Evolutionary conservation across 768 basidiomycete genomes (phyloP).

Genomic region (Artomyces pyxidatus): DNA sequence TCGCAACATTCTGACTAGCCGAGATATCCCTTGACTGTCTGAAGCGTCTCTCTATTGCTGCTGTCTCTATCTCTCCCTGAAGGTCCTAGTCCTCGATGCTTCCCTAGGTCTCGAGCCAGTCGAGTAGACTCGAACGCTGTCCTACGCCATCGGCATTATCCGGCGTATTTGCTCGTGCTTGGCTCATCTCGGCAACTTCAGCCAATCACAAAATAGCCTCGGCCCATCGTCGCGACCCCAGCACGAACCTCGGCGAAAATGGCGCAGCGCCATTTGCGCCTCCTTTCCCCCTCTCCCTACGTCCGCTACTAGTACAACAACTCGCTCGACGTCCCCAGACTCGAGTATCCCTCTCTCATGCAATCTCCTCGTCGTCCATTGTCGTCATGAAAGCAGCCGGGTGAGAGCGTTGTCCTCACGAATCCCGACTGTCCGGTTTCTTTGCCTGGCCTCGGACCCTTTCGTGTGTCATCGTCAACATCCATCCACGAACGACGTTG

Average conservation of each 20-base stretch:
- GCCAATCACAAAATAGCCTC: slow-evolving; percentile 15
- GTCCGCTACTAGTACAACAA: background rate
- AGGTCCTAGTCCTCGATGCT: background rate
- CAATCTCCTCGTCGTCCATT: background rate
- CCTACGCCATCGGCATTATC: background rate
- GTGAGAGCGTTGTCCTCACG: slow-evolving; percentile 24
- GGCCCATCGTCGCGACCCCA: background rate
- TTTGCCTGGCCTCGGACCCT: too few species aligned
- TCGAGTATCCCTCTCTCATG: background rate
- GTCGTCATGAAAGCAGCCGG: background rate
- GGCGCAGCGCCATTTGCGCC: slow-evolving; percentile 3
- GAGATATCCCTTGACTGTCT: too few species aligned
- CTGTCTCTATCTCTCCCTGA: too few species aligned
- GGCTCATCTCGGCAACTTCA: background rate
- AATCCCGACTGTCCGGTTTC: slow-evolving; percentile 14
- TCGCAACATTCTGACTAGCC: too few species aligned
- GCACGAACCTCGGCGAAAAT: background rate
- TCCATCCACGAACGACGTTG: background rate
- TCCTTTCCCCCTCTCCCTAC: background rate
- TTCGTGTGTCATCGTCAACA: background rate
- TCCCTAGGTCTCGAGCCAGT: background rate
- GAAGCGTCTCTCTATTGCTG: too few species aligned
- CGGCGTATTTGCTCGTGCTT: background rate
- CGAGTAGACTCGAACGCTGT: background rate
- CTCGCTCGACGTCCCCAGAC: background rate